phyloP scores from a whole-genome alignment of 2,329 filamentous ascomycete species.

The Albophoma yamanashiensis region DNA sequence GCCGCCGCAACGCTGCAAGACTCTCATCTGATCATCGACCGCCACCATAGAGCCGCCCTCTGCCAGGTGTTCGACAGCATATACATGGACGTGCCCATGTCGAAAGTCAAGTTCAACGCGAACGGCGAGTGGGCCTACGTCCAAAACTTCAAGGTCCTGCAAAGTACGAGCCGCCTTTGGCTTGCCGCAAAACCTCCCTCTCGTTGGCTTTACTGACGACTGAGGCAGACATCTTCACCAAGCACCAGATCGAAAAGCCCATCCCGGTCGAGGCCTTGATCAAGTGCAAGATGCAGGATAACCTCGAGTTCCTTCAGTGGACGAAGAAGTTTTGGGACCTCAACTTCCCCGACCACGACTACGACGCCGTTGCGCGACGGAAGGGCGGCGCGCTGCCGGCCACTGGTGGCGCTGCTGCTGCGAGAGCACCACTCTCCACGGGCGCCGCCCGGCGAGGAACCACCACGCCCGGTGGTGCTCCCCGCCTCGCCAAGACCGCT shows the following conservation, averaged over 20 bases:
- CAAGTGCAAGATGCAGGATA: slow-evolving; percentile 99
- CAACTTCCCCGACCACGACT: slow-evolving; percentile 93
- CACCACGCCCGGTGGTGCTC: slow-evolving; percentile 44
- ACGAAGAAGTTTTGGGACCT: slow-evolving; percentile 96
- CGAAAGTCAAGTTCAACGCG: slow-evolving; percentile 94
- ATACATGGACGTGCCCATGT: slow-evolving; percentile 91
- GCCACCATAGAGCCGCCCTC: slow-evolving; percentile 66
- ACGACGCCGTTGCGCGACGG: slow-evolving; percentile 78
- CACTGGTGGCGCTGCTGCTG: slow-evolving; percentile 28
- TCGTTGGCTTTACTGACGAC: slow-evolving; percentile 2
- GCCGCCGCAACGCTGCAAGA: neutral
- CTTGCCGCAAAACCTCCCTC: neutral
- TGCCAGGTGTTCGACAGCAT: slow-evolving; percentile 99
- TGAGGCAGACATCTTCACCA: slow-evolving; percentile 62
- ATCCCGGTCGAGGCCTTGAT: slow-evolving; percentile 81
- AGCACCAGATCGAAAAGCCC: slow-evolving; percentile 80
- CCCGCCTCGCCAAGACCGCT: slow-evolving; percentile 34
- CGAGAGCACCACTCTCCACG: slow-evolving; percentile 37
- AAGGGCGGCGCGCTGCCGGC: slow-evolving; percentile 61
- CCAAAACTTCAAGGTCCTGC: slow-evolving; percentile 95
- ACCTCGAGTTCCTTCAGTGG: slow-evolving; percentile 98
- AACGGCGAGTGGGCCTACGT: slow-evolving; percentile 96
- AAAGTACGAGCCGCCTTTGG: slow-evolving; percentile 54
- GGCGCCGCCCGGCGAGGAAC: slow-evolving; percentile 45
- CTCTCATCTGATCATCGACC: neutral